A percentile compares a stretch with the other conserved stretches of the same genome.
These are phyloP conservation scores for Aspergillus bertholletiae DNA, from an alignment of 495 filamentous ascomycete species.

Conservation along the genomic window DNA sequence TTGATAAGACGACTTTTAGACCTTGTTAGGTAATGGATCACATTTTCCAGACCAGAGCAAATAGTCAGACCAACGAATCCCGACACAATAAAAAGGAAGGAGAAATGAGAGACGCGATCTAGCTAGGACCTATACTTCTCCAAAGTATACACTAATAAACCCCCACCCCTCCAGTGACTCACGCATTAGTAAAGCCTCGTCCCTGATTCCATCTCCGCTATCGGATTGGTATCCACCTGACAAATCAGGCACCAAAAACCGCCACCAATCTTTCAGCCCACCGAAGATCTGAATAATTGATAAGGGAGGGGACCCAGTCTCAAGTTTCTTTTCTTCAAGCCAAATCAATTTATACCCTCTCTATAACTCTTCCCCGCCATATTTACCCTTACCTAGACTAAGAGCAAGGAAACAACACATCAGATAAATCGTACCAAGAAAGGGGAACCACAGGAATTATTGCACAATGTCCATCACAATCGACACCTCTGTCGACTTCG, in stretches of 20 bases:
- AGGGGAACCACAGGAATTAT: not conserved
- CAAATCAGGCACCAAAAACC: not conserved
- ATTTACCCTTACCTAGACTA: too few relatives aligned
- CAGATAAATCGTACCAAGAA: too few relatives aligned
- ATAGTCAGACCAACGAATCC: too few relatives aligned
- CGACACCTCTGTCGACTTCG: not conserved
- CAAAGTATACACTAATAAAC: too few relatives aligned
- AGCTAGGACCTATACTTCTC: too few relatives aligned
- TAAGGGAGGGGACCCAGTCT: not conserved
- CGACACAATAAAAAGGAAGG: not conserved
- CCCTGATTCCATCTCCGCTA: not conserved
- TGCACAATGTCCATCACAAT: not conserved
- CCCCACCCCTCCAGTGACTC: not conserved
- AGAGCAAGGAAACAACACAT: too few relatives aligned
- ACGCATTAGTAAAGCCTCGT: not conserved
- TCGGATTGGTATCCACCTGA: not conserved
- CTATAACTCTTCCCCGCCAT: too few relatives aligned
- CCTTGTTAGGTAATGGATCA: not conserved
- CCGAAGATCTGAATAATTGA: not conserved
- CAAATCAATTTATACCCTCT: not conserved
- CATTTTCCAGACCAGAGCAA: too few relatives aligned
- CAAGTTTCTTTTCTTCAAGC: not conserved
- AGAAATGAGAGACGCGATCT: too few relatives aligned
- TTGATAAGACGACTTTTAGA: not conserved
- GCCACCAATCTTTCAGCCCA: not conserved